phyloP scores from a whole-genome alignment of 2,329 filamentous ascomycete species.

The Colletotrichum salicis region DNA sequence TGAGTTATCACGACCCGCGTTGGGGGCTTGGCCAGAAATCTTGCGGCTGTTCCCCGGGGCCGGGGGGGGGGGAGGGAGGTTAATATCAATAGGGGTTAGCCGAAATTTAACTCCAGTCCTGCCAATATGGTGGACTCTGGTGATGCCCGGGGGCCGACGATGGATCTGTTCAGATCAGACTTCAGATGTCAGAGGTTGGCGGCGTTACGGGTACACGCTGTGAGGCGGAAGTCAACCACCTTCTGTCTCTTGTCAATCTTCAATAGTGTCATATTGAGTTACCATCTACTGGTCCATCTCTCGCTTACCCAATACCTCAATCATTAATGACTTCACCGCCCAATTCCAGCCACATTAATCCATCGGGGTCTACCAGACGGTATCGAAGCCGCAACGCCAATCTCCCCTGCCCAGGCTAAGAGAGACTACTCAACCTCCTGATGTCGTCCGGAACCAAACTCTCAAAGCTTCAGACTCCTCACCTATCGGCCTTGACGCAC shows the following conservation, averaged over 20 bases:
- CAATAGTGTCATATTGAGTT: not conserved
- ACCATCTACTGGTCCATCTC: too few relatives aligned
- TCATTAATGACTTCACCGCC: constrained; percentile 10
- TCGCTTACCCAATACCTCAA: too few relatives aligned
- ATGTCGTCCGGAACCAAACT: not conserved
- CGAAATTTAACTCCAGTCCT: not conserved
- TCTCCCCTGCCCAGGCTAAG: not conserved
- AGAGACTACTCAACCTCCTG: not conserved
- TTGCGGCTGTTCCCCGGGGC: not conserved
- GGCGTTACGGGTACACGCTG: not conserved
- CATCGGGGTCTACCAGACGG: not conserved
- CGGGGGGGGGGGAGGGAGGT: too few relatives aligned
- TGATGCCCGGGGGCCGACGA: not conserved
- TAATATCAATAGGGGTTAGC: not conserved
- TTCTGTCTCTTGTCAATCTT: not conserved
- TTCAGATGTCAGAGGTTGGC: not conserved
- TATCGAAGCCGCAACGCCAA: not conserved
- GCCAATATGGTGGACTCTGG: too few relatives aligned
- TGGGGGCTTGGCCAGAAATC: not conserved
- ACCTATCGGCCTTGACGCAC: constrained; percentile 30
- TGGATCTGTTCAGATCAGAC: too few relatives aligned
- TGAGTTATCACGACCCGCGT: not conserved
- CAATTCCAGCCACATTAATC: not conserved
- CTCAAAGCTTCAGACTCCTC: not conserved
- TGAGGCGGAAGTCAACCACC: not conserved